phyloP scores from a whole-genome alignment of 1,284 basidiomycete genomes.

The Violaceomyces palustris region DNA sequence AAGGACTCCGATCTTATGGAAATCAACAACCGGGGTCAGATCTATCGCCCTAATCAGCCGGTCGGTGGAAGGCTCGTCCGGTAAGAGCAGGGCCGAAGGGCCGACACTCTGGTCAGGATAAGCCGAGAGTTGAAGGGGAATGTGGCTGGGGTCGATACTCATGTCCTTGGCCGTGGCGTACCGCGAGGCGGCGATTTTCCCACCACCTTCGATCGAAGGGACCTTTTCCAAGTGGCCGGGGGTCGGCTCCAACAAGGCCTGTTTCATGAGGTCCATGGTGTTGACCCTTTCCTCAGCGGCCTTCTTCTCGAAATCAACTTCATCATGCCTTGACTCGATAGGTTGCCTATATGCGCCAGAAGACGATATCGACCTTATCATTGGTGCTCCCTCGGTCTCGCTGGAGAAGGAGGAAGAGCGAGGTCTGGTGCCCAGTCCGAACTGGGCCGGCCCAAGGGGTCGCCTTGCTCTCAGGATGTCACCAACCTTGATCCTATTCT shows the following conservation, averaged over 20 bases:
- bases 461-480: slow-evolving; percentile 24
- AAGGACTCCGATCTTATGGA: slow-evolving; percentile 91
- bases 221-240: too few relatives aligned
- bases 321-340: too few relatives aligned
- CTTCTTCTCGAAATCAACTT: too few relatives aligned
- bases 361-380: too few relatives aligned
- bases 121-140: slow-evolving; percentile 75
- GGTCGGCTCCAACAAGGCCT: too few relatives aligned
- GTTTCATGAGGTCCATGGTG: too few relatives aligned
- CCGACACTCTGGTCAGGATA: slow-evolving; percentile 48
- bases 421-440: slow-evolving; percentile 34
- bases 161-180: slow-evolving; percentile 8
- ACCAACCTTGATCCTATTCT: slow-evolving; percentile 22
- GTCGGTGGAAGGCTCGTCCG: slow-evolving; percentile 58
- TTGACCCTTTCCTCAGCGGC: too few relatives aligned
- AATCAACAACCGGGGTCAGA: slow-evolving; percentile 88
- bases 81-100: slow-evolving; percentile 55
- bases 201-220: too few relatives aligned
- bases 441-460: slow-evolving; percentile 30
- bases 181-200: background rate
- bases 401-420: slow-evolving; percentile 72
- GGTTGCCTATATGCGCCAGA: too few relatives aligned
- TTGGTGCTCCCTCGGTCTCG: background rate
- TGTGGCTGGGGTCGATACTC: slow-evolving; percentile 74
- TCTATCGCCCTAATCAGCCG: slow-evolving; percentile 72